Percentiles rank a stretch among this genome's conserved stretches.
Evolutionary conservation across 805 yeast species (phyloP).

Genomic region (Candida vartiovaarae): DNA sequence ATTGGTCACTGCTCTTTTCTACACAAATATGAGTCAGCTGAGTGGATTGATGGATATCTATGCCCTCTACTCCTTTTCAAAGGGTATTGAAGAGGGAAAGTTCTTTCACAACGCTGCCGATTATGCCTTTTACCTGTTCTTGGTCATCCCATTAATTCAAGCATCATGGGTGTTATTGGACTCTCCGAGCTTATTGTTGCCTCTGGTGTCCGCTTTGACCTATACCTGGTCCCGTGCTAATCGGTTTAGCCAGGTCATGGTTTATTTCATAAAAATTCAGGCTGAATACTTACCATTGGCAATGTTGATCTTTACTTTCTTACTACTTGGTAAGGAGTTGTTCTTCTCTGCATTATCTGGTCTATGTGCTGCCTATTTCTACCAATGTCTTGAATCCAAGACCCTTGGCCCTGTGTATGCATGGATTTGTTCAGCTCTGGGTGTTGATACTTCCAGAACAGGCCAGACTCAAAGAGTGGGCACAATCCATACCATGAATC

Average conservation of each 20-base stretch:
- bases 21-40: slow-evolving; percentile 35
- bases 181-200: slow-evolving; percentile 25
- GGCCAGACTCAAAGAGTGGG: slow-evolving; percentile 26
- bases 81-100: slow-evolving; percentile 48
- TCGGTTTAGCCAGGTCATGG: slow-evolving; percentile 43
- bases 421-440: slow-evolving; percentile 18
- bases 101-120: slow-evolving; percentile 44
- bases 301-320: slow-evolving; percentile 34
- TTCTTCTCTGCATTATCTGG: slow-evolving; percentile 42
- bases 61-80: slow-evolving; percentile 49
- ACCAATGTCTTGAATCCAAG: slow-evolving; percentile 52
- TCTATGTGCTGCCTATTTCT: slow-evolving; percentile 47
- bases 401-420: slow-evolving; percentile 38
- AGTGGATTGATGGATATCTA: slow-evolving; percentile 45
- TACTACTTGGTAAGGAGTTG: slow-evolving; percentile 35
- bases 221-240: slow-evolving; percentile 54
- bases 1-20: slow-evolving; percentile 42
- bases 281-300: slow-evolving; percentile 52
- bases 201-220: slow-evolving; percentile 46
- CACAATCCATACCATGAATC: slow-evolving; percentile 22
- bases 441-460: slow-evolving; percentile 16
- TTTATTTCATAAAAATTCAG: slow-evolving; percentile 48
- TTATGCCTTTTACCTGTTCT: slow-evolving; percentile 45
- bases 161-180: slow-evolving; percentile 27
- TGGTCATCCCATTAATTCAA: slow-evolving; percentile 42